Evolutionary conservation across 176 grass and related monocot genomes (phyloP), one percentile per base, ranked within the genome.

Genomic region (Phoenix dactylifera): DNA sequence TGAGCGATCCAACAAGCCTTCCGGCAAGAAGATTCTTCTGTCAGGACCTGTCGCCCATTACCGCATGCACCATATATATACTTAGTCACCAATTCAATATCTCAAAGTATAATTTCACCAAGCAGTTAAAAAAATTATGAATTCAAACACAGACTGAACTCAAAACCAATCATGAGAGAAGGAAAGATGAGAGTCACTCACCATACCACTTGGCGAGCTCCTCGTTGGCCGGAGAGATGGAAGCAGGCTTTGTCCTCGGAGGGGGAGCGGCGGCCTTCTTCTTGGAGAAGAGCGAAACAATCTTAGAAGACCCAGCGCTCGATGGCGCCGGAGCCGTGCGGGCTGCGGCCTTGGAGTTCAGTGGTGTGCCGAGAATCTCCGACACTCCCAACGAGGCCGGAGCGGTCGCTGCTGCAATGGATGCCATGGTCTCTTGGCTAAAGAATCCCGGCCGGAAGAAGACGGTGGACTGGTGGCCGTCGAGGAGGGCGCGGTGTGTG

Each of bases 151-250:
- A 39, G 10, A 12, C 35, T 39, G 9, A 12, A 39, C 35, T 39
- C 5, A 39, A 2, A 39, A 39, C 35, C 35, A 39, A 39, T 39
- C 35, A 39, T 39, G 10, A 39, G 35, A 12, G 35, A 39, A 39
- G 35, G 32, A 7, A 39, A 39, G 35, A 2, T 10, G 2, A 39
- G 35, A 10, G 35, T 10, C 59, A 88, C 80, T 83, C 73, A 88
- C 85, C 90, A 0, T 95, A 95, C 90, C 93, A 92, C 87, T 91
- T 88, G 58, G 93, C 93, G 67, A 91, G 82, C 76, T 98, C 93
- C 14, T 92, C 93, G 23, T 54, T 58, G 52, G 80, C 62, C 0
- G 84, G 54, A 28, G 93, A 49, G 5, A 16, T 71, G 0, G 79
- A 17, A 0, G 32, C 63, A 0, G 84, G 65, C 93, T 92, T 98